Evolutionary conservation across 78 protist genomes (phyloP), one percentile per base, ranked within the genome.

Genomic region (Dictyostelium brefeldianum): DNA sequence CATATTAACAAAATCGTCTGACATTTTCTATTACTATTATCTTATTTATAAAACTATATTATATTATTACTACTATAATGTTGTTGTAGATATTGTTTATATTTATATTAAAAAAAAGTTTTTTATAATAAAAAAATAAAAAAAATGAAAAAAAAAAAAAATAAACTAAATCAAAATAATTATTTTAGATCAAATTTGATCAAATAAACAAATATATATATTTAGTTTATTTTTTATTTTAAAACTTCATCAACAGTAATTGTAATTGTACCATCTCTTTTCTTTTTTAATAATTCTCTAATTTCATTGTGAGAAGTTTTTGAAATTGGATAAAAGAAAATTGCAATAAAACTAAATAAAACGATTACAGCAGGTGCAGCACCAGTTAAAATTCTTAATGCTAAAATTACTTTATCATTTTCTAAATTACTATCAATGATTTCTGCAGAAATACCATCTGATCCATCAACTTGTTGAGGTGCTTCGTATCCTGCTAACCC

Each of bases 311-410:
- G 91, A 14, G 91, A 73, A 17, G 43, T 53, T 64, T 90, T 90
- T n/a, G 95, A 64, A 6, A 90, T 90, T 36, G 95, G 95, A 51
- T 90, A 90, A 47, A 90, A 90, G 41, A 90, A 82, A 15, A 90
- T 59, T 0, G 95, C 95, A 2, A 90, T 31, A 67, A 90, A 90
- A 69, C 83, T 75, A 53, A 90, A 90, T 48, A 90, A 51, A 15
- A 81, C 81, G 1, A 90, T 82, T 6, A 82, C 82, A 3, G 89
- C 62, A 20, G 91, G 95, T 4, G 80, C 82, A 22, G 69, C 89
- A 64, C 89, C 80, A 75, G 81, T 82, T 22, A 90, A 36, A 14
- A 75, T 20, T 18, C 89, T 36, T 7, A 82, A 62, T 43, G 83
- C 81, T 2, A 54, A 31, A 9, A 81, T 79, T 18, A 82, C 91